Conservation (phyloP, 73 alveolate species). For the Paramecium octaurelia region DNA sequence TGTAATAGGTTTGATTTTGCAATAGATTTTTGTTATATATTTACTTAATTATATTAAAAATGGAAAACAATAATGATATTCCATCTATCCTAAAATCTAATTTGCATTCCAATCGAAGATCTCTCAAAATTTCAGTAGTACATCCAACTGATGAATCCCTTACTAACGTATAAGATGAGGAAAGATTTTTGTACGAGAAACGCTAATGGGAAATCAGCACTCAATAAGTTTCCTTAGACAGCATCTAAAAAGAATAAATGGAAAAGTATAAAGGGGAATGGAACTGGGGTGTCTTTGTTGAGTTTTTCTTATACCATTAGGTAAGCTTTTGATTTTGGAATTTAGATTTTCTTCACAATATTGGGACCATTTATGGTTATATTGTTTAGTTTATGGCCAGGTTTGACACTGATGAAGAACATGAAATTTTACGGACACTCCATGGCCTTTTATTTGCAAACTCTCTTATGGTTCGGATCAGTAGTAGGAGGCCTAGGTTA, state of each 20-base stretch:
- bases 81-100: neutral
- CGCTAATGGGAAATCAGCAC: neutral
- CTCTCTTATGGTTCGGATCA: neutral
- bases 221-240: neutral
- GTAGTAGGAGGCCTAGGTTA: neutral
- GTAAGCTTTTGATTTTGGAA: neutral
- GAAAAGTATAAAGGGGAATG: neutral
- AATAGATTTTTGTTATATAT: neutral
- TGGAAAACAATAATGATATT: neutral
- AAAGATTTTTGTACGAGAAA: constrained; percentile 5
- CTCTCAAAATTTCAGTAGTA: neutral
- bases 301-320: neutral
- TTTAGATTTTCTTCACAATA: neutral
- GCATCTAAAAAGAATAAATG: neutral
- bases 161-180: constrained; percentile 19
- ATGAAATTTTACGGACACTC: constrained; percentile 29
- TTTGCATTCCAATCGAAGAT: neutral
- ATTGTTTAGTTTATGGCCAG: neutral
- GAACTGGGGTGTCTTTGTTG: constrained; percentile 11
- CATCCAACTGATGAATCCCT: constrained; percentile 13
- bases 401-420: neutral
- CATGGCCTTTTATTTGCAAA: neutral
- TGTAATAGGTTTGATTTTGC: neutral
- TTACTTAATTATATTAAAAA: neutral
- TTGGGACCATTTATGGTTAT: constrained; percentile 34